These are phyloP conservation scores for Herpotrichia juniperi DNA, from an alignment of 2,329 filamentous ascomycete genomes.

Conservation along the genomic window DNA sequence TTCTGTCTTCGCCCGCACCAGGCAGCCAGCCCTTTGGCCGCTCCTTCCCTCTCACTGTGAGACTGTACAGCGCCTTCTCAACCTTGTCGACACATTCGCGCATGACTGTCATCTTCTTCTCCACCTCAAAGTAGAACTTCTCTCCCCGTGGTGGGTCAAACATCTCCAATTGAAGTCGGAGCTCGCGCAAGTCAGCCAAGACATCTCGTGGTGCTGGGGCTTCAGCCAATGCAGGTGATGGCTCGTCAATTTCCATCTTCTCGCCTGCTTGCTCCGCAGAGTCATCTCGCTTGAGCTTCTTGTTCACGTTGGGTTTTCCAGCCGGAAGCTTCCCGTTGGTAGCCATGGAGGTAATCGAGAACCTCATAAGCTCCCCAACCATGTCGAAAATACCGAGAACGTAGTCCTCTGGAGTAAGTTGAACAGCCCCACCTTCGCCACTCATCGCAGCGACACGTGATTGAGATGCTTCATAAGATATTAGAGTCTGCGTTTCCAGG, in stretches of 20 bases:
- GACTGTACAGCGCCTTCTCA: conserved; percentile 85
- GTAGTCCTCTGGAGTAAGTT: conserved; percentile 82
- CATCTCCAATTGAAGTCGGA: conserved; percentile 78
- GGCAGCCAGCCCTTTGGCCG: conserved; percentile 91
- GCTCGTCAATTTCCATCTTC: conserved; percentile 45
- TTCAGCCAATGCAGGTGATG: conserved; percentile 21
- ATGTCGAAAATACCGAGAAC: conserved; percentile 91
- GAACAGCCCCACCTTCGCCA: conserved; percentile 56
- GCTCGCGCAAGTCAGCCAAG: conserved; percentile 77
- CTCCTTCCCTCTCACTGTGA: conserved; percentile 86
- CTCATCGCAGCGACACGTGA: conserved; percentile 45
- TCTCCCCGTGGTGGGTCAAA: conserved; percentile 63
- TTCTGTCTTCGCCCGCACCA: conserved; percentile 62
- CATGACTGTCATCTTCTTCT: conserved; percentile 87
- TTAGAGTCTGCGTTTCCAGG: conserved; percentile 75
- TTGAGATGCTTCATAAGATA: conserved; percentile 68
- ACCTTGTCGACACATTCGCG: conserved; percentile 90
- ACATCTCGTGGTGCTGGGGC: conserved; percentile 62
- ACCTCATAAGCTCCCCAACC: conserved; percentile 95
- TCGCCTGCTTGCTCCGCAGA: conserved; percentile 26
- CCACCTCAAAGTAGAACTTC: conserved; percentile 67
- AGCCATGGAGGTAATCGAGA: conserved; percentile 87
- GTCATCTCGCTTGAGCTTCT: conserved; percentile 37
- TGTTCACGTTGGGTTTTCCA: conserved; percentile 40
- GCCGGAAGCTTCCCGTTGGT: conserved; percentile 66